Evolutionary conservation across 2,329 filamentous ascomycete genomes (phyloP), one percentile per base, ranked within the genome.

Genomic region (Sclerotinia minor): DNA sequence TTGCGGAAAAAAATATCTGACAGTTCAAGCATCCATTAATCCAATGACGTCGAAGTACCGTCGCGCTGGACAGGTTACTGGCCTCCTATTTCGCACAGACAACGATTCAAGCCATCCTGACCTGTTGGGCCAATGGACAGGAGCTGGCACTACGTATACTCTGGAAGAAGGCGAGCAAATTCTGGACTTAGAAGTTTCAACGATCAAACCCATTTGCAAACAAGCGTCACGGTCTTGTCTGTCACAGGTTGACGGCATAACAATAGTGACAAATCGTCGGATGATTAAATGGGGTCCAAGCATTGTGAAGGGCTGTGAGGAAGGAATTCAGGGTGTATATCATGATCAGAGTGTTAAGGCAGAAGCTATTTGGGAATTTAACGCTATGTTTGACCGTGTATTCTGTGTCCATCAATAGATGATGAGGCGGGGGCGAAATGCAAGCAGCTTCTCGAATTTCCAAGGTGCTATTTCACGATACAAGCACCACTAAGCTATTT

Each of bases 61-160:
- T 38, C 49, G 53, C 26, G 44, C 32, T 32, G 58, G 59, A 3
- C 58, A 70, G 47, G 64, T 70, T 17, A 70, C 67, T 45, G 67
- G 67, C 19, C 61, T 69, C 21, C 50, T 70, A 52, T 69, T 70
- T 49, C 67, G 49, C 57, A 44, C 53, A 67, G 47, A 35, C 24
- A 52, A 35, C 19, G 61, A 65, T 38, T 9, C 5, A 19, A 65
- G 47, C 29, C 29, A 67, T 45, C 67, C 67, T 54, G 67, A 68
- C 24, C 59, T 70, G 29, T 61, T 64, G 66, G 66, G 67, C n/a
- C 67, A 70, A 59, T 68, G 67, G 69, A 67, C 69, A 54, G 69
- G 67, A 24, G 5, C 45, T 38, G 67, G 67, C 17, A 32, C 57
- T 17, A 70, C 52, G 17, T 70, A 68, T 49, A 9, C 44, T 53